A percentile compares a stretch with the other conserved stretches of the same genome.
Conservation (phyloP, 2,329 filamentous ascomycete genomes). For the Monosporascus sp. region DNA sequence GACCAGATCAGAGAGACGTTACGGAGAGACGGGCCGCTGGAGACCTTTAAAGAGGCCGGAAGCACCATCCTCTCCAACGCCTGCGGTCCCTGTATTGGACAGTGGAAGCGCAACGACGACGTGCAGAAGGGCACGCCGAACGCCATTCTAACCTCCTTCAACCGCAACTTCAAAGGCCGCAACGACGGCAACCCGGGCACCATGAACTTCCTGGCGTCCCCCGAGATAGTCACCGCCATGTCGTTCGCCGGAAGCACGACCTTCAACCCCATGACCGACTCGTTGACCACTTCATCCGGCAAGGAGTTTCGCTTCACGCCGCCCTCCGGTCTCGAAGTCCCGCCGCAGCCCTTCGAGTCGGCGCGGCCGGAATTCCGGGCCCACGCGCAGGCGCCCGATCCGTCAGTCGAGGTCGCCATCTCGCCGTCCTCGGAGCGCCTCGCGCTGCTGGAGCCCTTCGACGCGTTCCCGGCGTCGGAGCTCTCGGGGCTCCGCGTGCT, state of each 20-base stretch:
- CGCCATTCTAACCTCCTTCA: conserved; percentile 95
- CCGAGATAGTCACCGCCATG: conserved; percentile 95
- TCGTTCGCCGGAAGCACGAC: conserved; percentile 86
- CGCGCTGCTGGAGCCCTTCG: conserved; percentile 85
- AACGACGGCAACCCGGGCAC: conserved; percentile 96
- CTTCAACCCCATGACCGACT: conserved; percentile 93
- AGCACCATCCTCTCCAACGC: conserved; percentile 91
- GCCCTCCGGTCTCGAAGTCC: conserved; percentile 64
- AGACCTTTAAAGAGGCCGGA: conserved; percentile 80
- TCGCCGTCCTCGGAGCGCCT: conserved; percentile 85
- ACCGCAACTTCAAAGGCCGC: conserved; percentile 94
- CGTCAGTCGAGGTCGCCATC: conserved; percentile 68
- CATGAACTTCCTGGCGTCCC: conserved; percentile 98
- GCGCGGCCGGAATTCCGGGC: conserved; percentile 64
- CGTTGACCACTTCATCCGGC: conserved; percentile 73
- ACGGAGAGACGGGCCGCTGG: conserved; percentile 79
- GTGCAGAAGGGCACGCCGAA: conserved; percentile 81
- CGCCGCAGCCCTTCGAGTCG: conserved; percentile 62
- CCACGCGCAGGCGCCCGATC: conserved; percentile 65
- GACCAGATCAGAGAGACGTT: conserved; percentile 96
- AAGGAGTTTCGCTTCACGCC: conserved; percentile 79
- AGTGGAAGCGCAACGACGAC: conserved; percentile 90
- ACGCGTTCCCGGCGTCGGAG: conserved; percentile 72
- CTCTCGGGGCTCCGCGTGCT: conserved; percentile 76
- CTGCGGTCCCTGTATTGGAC: conserved; percentile 88